Conservation (phyloP, 495 filamentous ascomycete species). For the Aspergillus funiculosus region DNA sequence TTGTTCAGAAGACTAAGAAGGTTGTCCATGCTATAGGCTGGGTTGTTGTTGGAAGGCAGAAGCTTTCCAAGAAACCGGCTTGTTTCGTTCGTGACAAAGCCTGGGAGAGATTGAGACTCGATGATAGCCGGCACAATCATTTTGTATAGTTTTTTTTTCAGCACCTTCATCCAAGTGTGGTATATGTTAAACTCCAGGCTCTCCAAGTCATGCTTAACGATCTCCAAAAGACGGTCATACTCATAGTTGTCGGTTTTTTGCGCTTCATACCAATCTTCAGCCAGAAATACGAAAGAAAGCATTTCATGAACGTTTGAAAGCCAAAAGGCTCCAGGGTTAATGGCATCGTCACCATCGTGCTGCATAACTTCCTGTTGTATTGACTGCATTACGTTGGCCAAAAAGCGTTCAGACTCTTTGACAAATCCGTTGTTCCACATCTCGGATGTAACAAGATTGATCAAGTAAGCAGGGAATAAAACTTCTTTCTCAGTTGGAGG, state of each 20-base stretch:
- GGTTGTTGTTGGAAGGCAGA: constrained; percentile 75
- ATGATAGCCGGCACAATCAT: constrained; percentile 99
- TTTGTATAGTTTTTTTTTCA: constrained; percentile 98
- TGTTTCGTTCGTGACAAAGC: constrained; percentile 97
- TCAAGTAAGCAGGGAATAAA: constrained; percentile 95
- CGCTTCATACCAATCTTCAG: constrained; percentile 98
- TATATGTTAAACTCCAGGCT: constrained; percentile 99
- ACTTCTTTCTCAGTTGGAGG: constrained; percentile 97
- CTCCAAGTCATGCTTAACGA: constrained; percentile 98
- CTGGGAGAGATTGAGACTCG: constrained; percentile 94
- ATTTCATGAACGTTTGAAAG: constrained; percentile 99
- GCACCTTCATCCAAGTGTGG: constrained; percentile 99
- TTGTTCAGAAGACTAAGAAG: constrained; percentile 92
- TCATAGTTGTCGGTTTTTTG: constrained; percentile 99
- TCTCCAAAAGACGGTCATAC: constrained; percentile 95
- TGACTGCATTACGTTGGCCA: constrained; percentile 99
- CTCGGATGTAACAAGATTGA: constrained; percentile 97
- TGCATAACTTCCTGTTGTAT: constrained; percentile 99
- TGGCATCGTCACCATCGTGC: constrained; percentile 92
- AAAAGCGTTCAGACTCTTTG: constrained; percentile 97
- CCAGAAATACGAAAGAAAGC: constrained; percentile 98
- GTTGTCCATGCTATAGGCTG: constrained; percentile 99
- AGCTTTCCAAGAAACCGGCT: constrained; percentile 97
- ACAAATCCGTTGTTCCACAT: constrained; percentile 99
- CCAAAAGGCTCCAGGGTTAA: constrained; percentile 98